Percentiles rank a stretch among this genome's conserved stretches.
Evolutionary conservation across 331 rosid species (phyloP).

Genomic region (Malus hybrid): DNA sequence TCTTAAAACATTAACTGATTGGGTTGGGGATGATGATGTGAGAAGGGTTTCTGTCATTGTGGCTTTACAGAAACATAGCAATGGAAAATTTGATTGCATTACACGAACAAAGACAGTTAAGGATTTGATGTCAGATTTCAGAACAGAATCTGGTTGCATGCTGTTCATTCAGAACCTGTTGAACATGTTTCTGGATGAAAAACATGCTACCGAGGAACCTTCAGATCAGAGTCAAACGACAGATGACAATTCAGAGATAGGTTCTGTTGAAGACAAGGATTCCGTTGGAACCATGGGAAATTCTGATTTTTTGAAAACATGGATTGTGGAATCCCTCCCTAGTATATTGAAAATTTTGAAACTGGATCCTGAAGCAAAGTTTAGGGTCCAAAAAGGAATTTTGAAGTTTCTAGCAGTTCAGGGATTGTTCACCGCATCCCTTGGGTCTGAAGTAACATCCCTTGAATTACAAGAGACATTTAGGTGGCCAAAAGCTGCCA

Average conservation of each 20-base stretch:
- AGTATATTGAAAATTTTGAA: conserved; percentile 59
- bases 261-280: conserved; percentile 80
- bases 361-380: conserved; percentile 60
- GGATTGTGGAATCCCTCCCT: conserved; percentile 91
- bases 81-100: conserved; percentile 67
- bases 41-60: conserved; percentile 79
- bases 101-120: conserved; percentile 67
- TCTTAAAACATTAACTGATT: conserved; percentile 58
- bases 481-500: conserved; percentile 88
- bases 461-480: conserved; percentile 84
- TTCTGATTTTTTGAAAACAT: conserved; percentile 73
- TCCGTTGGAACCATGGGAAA: conserved; percentile 46
- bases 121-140: conserved; percentile 75
- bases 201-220: conserved; percentile 75
- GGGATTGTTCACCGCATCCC: conserved; percentile 88
- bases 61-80: conserved; percentile 91
- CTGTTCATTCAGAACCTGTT: conserved; percentile 73
- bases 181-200: conserved; percentile 81
- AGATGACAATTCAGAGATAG: conserved; percentile 92
- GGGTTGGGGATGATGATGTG: conserved; percentile 75
- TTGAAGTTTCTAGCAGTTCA: conserved; percentile 91
- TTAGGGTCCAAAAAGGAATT: conserved; percentile 63
- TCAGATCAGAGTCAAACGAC: conserved; percentile 98
- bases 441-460: conserved; percentile 91
- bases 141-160: conserved; percentile 77